Percentiles rank a stretch among this genome's conserved stretches.
Evolutionary conservation across 1,284 basidiomycete genomes (phyloP).

Genomic region (Malassezia furfur): DNA sequence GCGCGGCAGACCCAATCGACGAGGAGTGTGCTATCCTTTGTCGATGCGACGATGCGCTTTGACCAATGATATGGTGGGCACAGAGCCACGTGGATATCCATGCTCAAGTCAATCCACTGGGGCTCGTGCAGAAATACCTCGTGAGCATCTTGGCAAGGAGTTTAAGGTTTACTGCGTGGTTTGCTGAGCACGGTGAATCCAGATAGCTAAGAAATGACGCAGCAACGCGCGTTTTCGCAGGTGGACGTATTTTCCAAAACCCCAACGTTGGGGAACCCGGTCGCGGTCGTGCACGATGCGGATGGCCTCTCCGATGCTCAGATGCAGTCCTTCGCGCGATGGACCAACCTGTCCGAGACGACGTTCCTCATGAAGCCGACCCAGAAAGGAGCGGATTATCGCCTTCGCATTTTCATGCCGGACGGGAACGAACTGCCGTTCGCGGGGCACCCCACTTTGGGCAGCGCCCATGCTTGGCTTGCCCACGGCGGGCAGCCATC

Average conservation of each 20-base stretch:
- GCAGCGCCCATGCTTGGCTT: constrained; percentile 27
- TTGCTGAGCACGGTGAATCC: too few species aligned
- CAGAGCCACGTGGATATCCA: too few species aligned
- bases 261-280: constrained; percentile 32
- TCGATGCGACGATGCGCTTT: too few species aligned
- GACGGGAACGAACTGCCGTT: constrained; percentile 28
- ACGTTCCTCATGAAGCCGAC: constrained; percentile 31
- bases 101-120: too few species aligned
- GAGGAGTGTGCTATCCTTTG: too few species aligned
- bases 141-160: too few species aligned
- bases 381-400: constrained; percentile 23
- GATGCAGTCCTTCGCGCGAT: constrained; percentile 31
- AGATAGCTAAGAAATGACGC: too few species aligned
- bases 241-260: constrained; percentile 31
- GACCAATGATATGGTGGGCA: too few species aligned
- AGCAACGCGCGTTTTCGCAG: constrained; percentile 20
- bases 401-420: constrained; percentile 34
- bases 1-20: too few species aligned
- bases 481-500: constrained; percentile 9
- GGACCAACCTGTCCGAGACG: constrained; percentile 41
- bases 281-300: constrained; percentile 27
- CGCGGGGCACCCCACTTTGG: constrained; percentile 38
- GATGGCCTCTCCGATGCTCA: constrained; percentile 15
- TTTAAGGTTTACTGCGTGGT: too few species aligned
- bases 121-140: too few species aligned